Percentiles rank a stretch among this genome's conserved stretches.
Conservation (phyloP, 2,329 filamentous ascomycete genomes). For the Reticulascus tulasneorum region DNA sequence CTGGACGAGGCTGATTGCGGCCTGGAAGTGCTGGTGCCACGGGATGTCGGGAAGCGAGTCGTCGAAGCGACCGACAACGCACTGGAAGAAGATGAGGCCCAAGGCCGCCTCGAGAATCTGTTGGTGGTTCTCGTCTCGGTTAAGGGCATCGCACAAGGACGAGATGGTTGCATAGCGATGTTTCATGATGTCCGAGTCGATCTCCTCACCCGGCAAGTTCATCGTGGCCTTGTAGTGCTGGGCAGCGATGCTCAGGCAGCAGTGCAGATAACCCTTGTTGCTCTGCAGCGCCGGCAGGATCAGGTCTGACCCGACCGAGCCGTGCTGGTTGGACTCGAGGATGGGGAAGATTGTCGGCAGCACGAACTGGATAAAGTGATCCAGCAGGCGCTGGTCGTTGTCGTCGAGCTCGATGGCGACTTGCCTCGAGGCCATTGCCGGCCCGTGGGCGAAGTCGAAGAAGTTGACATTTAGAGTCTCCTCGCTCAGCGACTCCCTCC, state of each 20-base stretch:
- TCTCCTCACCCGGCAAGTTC: slow-evolving; percentile 62
- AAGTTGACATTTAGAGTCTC: slow-evolving; percentile 71
- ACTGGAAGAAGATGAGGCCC: slow-evolving; percentile 95
- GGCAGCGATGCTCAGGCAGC: slow-evolving; percentile 88
- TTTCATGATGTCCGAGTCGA: slow-evolving; percentile 87
- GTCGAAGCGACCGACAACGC: slow-evolving; percentile 80
- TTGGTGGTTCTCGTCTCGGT: slow-evolving; percentile 74
- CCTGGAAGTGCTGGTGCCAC: slow-evolving; percentile 97
- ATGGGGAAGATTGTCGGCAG: slow-evolving; percentile 89
- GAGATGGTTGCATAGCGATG: slow-evolving; percentile 87
- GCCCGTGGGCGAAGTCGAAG: slow-evolving; percentile 74
- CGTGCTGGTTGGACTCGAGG: slow-evolving; percentile 83
- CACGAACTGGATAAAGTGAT: slow-evolving; percentile 87
- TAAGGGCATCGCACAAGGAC: slow-evolving; percentile 77
- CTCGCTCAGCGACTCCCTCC: slow-evolving; percentile 63
- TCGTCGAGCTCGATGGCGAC: slow-evolving; percentile 81
- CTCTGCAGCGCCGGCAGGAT: slow-evolving; percentile 83
- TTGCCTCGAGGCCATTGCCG: slow-evolving; percentile 59
- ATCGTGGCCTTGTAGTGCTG: slow-evolving; percentile 84
- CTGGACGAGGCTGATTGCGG: slow-evolving; percentile 77
- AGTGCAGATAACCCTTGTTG: slow-evolving; percentile 93
- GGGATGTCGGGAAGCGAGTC: slow-evolving; percentile 86
- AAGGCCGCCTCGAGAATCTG: slow-evolving; percentile 90
- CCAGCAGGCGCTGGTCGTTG: slow-evolving; percentile 77
- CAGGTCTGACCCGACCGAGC: slow-evolving; percentile 73